Conservation (phyloP, 2,329 filamentous ascomycete species). For the Fusarium duplospermum region DNA sequence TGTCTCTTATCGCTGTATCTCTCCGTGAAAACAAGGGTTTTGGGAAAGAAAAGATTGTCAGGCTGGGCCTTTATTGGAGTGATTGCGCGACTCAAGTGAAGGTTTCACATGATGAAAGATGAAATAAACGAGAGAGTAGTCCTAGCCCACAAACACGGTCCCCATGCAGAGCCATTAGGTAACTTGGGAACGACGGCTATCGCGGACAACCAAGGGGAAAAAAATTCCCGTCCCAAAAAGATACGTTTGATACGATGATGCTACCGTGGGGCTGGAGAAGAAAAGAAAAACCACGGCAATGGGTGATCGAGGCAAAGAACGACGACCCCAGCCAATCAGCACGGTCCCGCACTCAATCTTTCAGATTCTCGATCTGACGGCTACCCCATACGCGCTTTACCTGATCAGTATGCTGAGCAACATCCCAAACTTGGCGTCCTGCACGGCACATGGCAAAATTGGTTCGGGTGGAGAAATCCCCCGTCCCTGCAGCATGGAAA, state of each 20-base stretch:
- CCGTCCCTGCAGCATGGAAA: conserved; percentile 30
- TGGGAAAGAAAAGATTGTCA: neutral
- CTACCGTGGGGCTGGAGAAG: neutral
- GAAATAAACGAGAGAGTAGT: neutral
- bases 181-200: neutral
- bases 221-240: neutral
- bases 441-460: conserved; percentile 26
- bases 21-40: neutral
- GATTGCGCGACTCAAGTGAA: neutral
- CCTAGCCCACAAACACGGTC: neutral
- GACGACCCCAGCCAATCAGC: conserved; percentile 21
- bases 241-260: neutral
- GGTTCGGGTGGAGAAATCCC: conserved; percentile 16
- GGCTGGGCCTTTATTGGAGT: neutral
- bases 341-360: conserved; percentile 28
- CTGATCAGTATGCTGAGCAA: conserved; percentile 35
- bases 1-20: neutral
- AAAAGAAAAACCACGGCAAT: neutral
- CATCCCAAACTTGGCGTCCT: conserved; percentile 36
- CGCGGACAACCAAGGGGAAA: neutral
- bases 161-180: neutral
- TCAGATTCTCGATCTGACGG: conserved; percentile 35
- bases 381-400: conserved; percentile 32
- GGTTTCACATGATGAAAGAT: neutral
- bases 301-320: neutral